Base-by-base conservation (phyloP, 2,329 filamentous ascomycete species). In the Scedosporium apiospermum region DNA sequence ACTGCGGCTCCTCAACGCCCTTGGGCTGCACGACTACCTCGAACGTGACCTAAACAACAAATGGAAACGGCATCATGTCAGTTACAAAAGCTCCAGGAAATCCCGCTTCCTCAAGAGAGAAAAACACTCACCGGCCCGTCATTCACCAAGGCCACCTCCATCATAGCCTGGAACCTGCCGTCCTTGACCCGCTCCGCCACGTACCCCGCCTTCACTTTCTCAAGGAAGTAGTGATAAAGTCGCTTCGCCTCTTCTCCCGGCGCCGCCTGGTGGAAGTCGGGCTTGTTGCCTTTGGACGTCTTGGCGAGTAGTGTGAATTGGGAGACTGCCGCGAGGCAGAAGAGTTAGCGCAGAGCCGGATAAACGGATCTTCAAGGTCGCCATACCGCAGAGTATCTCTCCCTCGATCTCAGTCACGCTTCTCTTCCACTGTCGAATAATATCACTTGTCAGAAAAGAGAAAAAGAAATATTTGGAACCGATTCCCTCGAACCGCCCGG, bases 131-230 rank as follows among this genome's bases (percentile, higher is more conserved):
- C 86, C 62, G 87, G 87, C 1, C 87, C 86, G 68, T 98, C 93
- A 68, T 98, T 98, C 59, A 97, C 87, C 34, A 97, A 76, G 58
- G 90, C 89, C 64, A 99, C 93, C 71, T 98, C 89, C 95, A 99
- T 99, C 93, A 96, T 97, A 59, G 95, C 95, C 71, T 96, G 93
- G 74, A 99, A 99, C 34, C 93, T 86, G n/a, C 96, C 95, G 72
- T 99, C 88, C 72, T 96, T 92, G 64, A 99, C 93, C 66, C 82
- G 87, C 7, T 91, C 89, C 6, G 83, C 74, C 4, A 78, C 74
- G 73, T 98, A 96, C 2, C 86, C 81, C 62, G 87, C 80, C 68
- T 87, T 83, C 51, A 98, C 86, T 68, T 89, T 90, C 60, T 83
- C 77, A 68, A 93, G 85, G 77, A 99, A 98, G 71, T 88, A 81